Base-by-base conservation (phyloP, 257 asterid species). In the Ophiorrhiza pumila region DNA sequence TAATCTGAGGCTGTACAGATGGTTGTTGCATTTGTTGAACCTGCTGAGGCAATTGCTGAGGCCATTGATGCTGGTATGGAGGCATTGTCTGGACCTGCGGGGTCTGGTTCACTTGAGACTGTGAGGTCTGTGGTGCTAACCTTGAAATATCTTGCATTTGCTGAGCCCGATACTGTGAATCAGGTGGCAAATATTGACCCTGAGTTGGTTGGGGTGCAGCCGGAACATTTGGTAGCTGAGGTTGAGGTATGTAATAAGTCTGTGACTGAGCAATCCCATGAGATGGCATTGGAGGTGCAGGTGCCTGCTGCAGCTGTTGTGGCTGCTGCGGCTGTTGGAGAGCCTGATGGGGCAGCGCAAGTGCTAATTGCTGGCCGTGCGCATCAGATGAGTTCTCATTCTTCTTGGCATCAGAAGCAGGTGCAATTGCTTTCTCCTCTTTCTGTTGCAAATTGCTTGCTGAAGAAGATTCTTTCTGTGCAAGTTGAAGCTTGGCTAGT, bases 401-500 rank as follows among this genome's bases (percentile, higher is more conserved):
- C 71, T 73, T 86, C 74, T 85, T 82, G 65, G 82, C 77, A 71
- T 91, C 99, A 41, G 86, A 73, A 66, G 83, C 53, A 55, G 87
- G 84, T 31, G 76, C 78, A 31, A 85, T 67, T 60, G 77, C 68
- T 79, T 82, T 84, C 68, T 90, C 99, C 76, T 90, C 96, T 22
- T 82, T 85, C 75, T 84, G 90, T 50, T 78, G 91, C 58, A 80
- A 74, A 77, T 37, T 84, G 76, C 69, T 79, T 73, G 83, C 72
- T 31, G 86, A 74, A 57, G 92, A 76, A 66, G 96, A 79, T 56
- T 88, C 99, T 66, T 87, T 91, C 66, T 90, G 93, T 10, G 81
- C 88, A 59, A 91, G 90, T 83, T 94, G 93, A 82, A 94, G 97
- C 84, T 86, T 91, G 74, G 98, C 93, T 55, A 90, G 91, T 80